Evolutionary conservation across 768 basidiomycete genomes (phyloP).

Genomic region (Tephrocybe rancida): DNA sequence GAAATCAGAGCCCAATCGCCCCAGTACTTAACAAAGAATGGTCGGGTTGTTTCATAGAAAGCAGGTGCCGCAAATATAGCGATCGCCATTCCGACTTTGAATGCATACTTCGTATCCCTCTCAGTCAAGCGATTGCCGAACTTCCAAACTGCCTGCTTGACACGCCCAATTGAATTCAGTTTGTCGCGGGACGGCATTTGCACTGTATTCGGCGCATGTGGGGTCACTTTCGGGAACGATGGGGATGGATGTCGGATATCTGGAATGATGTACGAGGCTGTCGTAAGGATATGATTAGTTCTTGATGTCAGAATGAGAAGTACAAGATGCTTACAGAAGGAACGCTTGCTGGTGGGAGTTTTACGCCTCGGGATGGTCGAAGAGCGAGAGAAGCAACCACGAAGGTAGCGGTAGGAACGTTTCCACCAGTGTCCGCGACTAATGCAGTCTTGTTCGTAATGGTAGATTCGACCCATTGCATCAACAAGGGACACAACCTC

Average conservation of each 20-base stretch:
- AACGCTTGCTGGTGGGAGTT: constrained; percentile 21
- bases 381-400: constrained; percentile 3
- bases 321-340: constrained; percentile 39
- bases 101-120: constrained; percentile 81
- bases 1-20: constrained; percentile 98
- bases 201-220: constrained; percentile 85
- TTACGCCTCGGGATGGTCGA: not conserved
- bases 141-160: constrained; percentile 75
- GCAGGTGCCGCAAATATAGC: constrained; percentile 87
- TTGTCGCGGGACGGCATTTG: constrained; percentile 71
- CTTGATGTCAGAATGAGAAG: not conserved
- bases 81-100: constrained; percentile 85
- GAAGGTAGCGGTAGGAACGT: constrained; percentile 29
- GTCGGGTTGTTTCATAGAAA: constrained; percentile 79
- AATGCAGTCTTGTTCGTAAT: constrained; percentile 55
- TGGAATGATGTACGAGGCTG: constrained; percentile 58
- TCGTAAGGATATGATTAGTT: not conserved
- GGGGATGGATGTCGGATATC: constrained; percentile 51
- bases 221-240: constrained; percentile 78
- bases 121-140: constrained; percentile 66
- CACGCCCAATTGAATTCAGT: constrained; percentile 59
- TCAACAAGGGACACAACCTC: constrained; percentile 84
- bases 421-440: constrained; percentile 40
- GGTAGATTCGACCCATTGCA: constrained; percentile 80
- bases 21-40: constrained; percentile 76